Evolutionary conservation across 208 protist genomes (phyloP), one percentile per base, ranked within the genome.

Genomic region (Acanthamoeba sp.): DNA sequence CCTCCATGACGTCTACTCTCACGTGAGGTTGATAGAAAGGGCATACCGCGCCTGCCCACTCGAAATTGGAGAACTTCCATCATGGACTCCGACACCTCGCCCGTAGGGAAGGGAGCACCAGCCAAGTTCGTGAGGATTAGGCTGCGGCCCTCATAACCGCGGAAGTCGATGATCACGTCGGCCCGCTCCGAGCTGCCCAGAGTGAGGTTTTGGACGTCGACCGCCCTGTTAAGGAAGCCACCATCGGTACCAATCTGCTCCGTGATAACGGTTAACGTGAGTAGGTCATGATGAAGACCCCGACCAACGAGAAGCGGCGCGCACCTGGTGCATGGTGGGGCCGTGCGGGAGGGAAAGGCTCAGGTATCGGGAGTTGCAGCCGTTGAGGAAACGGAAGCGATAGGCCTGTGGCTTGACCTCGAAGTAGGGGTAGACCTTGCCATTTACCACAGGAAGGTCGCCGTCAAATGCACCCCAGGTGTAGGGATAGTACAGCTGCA

Each of bases 301-400:
- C 66, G 34, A 36, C 32, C 18, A 78, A 40, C 7, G n/a, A 22
- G 69, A 1, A 0, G 34, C 0, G 71, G 27, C 18, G 40, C 34
- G 71, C 14, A 88, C 80, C 80, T 88, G 80, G 40, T 20, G 16
- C 38, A 88, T 57, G 10, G 29, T 57, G 36, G 69, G 69, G 22
- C 42, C 52, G 80, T 88, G 24, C 14, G 80, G 80, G 42, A 88
- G 16, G 6, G 80, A 59, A 29, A 88, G 36, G 34, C 40, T 24
- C 36, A 88, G 27, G 80, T 45, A 88, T 22, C 80, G 80, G 16
- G 80, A 88, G 29, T 88, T 88, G 80, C 80, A 88, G 20, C 80
- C 80, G 52, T 88, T 88, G 80, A 88, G 80, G 80, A 88, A 88
- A n/a, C 80, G 42, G 52, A 88, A 88, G 42, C 80, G 80, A 29